Evolutionary conservation across 116 monocot genomes (phyloP).

Genomic region (Zostera marina): DNA sequence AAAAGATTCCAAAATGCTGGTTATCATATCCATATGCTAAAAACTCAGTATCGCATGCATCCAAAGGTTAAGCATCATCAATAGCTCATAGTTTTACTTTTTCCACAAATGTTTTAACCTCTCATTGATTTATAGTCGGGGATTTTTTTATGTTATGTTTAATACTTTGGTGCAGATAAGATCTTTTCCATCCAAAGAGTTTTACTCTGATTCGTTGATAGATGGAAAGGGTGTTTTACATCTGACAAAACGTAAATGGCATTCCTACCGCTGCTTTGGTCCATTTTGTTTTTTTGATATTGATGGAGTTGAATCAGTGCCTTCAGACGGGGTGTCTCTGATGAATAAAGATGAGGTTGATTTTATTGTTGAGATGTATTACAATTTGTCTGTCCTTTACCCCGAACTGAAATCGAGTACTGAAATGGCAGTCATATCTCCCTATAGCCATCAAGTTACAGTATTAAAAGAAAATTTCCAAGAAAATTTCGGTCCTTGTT

Average conservation of each 20-base stretch:
- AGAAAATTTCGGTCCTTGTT: constrained; percentile 49
- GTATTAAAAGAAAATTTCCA: constrained; percentile 48
- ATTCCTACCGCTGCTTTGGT: constrained; percentile 70
- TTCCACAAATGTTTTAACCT: neutral
- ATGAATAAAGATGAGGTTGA: constrained; percentile 78
- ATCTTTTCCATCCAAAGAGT: constrained; percentile 86
- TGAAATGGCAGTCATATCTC: constrained; percentile 71
- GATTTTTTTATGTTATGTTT: neutral
- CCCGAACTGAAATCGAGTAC: constrained; percentile 58
- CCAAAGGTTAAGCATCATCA: constrained; percentile 42
- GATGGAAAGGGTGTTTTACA: constrained; percentile 53
- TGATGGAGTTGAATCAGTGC: constrained; percentile 55
- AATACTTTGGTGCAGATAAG: constrained; percentile 53
- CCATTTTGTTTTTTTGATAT: constrained; percentile 94
- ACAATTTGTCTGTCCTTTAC: constrained; percentile 40
- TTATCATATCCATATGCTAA: constrained; percentile 95
- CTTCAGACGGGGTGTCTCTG: constrained; percentile 75
- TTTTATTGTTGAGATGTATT: constrained; percentile 59
- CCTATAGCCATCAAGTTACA: constrained; percentile 80
- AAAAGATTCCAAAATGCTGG: constrained; percentile 95
- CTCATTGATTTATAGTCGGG: neutral
- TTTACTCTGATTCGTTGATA: constrained; percentile 58
- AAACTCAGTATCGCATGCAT: constrained; percentile 96
- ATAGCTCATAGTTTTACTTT: neutral
- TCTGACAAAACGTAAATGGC: constrained; percentile 54